phyloP scores from a whole-genome alignment of 2,329 filamentous ascomycete genomes.

The Colletotrichum sansevieriae region DNA sequence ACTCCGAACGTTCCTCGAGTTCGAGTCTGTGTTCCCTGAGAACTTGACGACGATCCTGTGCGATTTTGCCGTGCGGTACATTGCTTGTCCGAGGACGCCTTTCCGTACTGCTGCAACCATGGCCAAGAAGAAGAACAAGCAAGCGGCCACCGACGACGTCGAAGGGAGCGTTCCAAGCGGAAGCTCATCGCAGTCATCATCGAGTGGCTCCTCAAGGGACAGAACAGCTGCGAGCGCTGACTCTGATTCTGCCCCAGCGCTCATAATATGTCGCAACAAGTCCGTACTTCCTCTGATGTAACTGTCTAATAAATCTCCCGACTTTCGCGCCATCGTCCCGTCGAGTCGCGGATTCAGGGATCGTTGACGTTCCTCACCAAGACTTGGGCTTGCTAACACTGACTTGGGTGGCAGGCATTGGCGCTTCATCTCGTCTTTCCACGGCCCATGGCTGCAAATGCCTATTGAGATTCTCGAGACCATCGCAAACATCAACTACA shows the following conservation, averaged over 20 bases:
- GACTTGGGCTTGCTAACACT: constrained; percentile 38
- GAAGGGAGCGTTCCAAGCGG: constrained; percentile 41
- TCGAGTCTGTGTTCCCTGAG: constrained; percentile 16
- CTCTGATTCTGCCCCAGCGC: constrained; percentile 59
- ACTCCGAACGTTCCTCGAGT: constrained; percentile 15
- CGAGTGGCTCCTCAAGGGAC: constrained; percentile 18
- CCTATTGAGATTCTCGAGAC: constrained; percentile 83
- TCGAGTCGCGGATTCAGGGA: background rate
- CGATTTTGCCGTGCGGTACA: background rate
- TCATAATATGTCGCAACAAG: constrained; percentile 78
- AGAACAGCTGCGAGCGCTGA: constrained; percentile 45
- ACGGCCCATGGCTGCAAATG: constrained; percentile 86
- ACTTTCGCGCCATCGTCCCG: background rate
- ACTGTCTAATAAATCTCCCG: constrained; percentile 15
- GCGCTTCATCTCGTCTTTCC: constrained; percentile 86
- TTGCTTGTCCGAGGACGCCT: background rate
- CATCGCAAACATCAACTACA: constrained; percentile 84
- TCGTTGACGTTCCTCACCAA: background rate
- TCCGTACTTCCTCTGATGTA: constrained; percentile 55
- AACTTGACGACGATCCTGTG: constrained; percentile 25
- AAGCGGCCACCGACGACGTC: constrained; percentile 48
- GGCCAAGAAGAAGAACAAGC: constrained; percentile 63
- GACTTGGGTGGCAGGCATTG: constrained; percentile 72
- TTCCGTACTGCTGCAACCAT: constrained; percentile 47
- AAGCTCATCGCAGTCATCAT: constrained; percentile 30